Evolutionary conservation across 441 rosid genomes (phyloP).

Genomic region (Eutrema salsugineum): DNA sequence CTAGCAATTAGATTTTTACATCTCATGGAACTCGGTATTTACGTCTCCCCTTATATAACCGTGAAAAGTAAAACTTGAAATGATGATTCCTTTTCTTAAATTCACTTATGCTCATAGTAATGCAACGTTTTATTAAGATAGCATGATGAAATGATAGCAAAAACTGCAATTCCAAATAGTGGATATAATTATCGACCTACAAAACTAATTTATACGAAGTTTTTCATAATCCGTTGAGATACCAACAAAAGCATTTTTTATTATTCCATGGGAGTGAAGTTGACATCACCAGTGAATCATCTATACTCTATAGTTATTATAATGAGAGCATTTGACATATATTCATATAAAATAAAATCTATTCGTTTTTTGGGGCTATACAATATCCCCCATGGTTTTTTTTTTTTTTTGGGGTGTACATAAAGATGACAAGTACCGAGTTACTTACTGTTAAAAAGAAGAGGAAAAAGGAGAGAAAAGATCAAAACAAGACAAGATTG

Average conservation of each 20-base stretch:
- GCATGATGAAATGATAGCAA: not conserved
- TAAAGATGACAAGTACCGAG: not conserved
- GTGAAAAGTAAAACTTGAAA: not conserved
- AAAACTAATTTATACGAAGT: not conserved
- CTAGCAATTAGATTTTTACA: not conserved
- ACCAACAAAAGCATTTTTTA: not conserved
- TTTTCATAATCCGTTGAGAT: not conserved
- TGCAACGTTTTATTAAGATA: too few species aligned
- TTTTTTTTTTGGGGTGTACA: not conserved
- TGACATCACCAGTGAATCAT: not conserved
- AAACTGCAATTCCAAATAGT: not conserved
- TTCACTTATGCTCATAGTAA: not conserved
- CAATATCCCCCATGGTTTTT: slow-evolving; percentile 19
- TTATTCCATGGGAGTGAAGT: not conserved
- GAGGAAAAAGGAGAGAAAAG: not conserved
- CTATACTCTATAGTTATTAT: not conserved
- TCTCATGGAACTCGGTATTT: not conserved
- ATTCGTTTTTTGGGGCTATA: slow-evolving; percentile 18
- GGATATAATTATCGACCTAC: not conserved
- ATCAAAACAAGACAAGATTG: slow-evolving; percentile 5
- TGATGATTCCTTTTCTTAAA: not conserved
- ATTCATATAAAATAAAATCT: not conserved
- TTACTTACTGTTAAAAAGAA: not conserved
- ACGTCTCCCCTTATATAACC: not conserved
- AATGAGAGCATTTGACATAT: not conserved